Base-by-base conservation (phyloP, 164 flowering plant species). In the Kalanchoe fedtschenkoi region DNA sequence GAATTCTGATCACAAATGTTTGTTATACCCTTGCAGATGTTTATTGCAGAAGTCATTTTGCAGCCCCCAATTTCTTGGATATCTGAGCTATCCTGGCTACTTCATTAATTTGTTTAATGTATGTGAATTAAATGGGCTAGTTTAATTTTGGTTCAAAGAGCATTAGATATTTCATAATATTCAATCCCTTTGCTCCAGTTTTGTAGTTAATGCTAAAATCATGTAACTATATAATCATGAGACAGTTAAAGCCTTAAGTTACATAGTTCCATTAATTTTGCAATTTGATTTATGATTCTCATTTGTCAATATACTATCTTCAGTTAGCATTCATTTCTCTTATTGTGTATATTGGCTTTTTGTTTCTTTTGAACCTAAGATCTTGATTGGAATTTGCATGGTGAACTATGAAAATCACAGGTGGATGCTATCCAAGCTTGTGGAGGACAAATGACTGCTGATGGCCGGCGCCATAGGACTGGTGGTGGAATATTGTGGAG, bases 401-500 rank as follows among this genome's bases (percentile, higher is more conserved):
- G 26, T 46, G 32, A 47, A 22, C 24, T 54, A 24, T 47, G 24
- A 22, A 57, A 65, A 6, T 63, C 76, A 68, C 85, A 95, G 97
- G 96, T 90, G 66, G 84, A 88, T 69, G 93, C 88, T 42, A 71
- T 95, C 70, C 91, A 90, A 74, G 77, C 84, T 57, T 88, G 96
- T 75, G 96, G 99, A 62, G 99, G 99, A 63, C 99, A 88, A 78
- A 80, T 75, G 89, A 90, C 95, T 65, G 80, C 87, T 67, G 91
- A 87, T 80, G 96, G 95, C 0, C 73, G 66, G 51, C 88, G 91
- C 33, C 35, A 1, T 30, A 76, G 92, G 14, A 80, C 73, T 28
- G 95, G 97, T 63, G 99, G 97, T 66, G 97, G 97, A 33, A 71
- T 93, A 64, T 71, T 93, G 54, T 93, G 97, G 97, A 78, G 71